Evolutionary conservation across 768 basidiomycete species (phyloP).

Genomic region (Amanita thiersii): DNA sequence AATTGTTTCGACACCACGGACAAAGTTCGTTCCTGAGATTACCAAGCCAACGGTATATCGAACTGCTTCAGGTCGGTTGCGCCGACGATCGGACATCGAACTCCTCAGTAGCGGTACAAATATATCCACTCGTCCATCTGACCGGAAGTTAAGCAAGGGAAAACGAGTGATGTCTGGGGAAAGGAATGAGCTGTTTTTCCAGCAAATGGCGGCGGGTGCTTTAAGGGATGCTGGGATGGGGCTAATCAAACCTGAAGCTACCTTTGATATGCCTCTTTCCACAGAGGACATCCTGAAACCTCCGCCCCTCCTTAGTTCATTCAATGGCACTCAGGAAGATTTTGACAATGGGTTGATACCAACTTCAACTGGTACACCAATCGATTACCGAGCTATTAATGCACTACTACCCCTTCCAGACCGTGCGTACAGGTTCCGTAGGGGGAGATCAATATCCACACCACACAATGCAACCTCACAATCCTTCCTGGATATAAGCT

Average conservation of each 20-base stretch:
- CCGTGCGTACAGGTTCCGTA: too few relatives aligned
- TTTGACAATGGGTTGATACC: too few relatives aligned
- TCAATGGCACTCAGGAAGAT: too few relatives aligned
- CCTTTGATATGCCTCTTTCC: too few relatives aligned
- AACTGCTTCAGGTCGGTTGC: slow-evolving; percentile 1
- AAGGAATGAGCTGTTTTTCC: not conserved
- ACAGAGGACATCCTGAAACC: too few relatives aligned
- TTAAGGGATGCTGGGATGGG: too few relatives aligned
- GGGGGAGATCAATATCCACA: not conserved
- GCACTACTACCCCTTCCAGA: not conserved
- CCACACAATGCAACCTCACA: not conserved
- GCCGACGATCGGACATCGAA: not conserved
- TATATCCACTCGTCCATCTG: not conserved
- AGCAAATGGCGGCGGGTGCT: not conserved
- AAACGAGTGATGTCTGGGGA: not conserved
- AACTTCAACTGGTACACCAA: too few relatives aligned
- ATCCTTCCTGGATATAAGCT: not conserved
- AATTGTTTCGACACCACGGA: slow-evolving; percentile 1
- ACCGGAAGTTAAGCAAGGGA: not conserved
- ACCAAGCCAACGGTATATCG: not conserved
- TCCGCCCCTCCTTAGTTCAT: too few relatives aligned
- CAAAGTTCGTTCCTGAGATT: not conserved
- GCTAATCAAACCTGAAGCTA: too few relatives aligned
- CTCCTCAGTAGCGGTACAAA: too few relatives aligned
- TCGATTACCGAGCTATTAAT: not conserved